A percentile compares a stretch with the other conserved stretches of the same genome.
Conservation (phyloP, 768 basidiomycete genomes). For the Russula ochroleuca region DNA sequence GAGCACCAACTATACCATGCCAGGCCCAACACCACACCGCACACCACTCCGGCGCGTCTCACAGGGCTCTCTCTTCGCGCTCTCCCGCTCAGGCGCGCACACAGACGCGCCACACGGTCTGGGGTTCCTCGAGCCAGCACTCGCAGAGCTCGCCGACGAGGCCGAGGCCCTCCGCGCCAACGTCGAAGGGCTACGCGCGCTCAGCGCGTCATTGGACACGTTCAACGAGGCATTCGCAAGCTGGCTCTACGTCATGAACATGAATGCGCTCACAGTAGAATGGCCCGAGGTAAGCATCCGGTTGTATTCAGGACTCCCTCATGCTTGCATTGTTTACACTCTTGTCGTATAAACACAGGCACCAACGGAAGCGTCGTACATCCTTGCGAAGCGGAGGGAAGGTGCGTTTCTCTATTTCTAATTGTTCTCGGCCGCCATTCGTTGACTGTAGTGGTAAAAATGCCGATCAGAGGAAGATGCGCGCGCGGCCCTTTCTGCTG, state of each 20-base stretch:
- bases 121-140: slow-evolving; percentile 77
- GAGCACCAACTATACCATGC: slow-evolving; percentile 10
- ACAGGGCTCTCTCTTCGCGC: slow-evolving; percentile 82
- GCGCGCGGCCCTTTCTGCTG: slow-evolving; percentile 50
- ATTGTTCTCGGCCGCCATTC: neutral
- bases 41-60: slow-evolving; percentile 88
- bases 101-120: slow-evolving; percentile 78
- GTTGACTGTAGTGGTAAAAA: slow-evolving; percentile 5
- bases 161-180: slow-evolving; percentile 75
- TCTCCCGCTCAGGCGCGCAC: slow-evolving; percentile 71
- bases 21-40: slow-evolving; percentile 50
- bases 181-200: slow-evolving; percentile 60
- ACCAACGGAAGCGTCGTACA: slow-evolving; percentile 37
- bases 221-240: slow-evolving; percentile 95
- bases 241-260: slow-evolving; percentile 87
- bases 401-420: slow-evolving; percentile 39
- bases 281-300: slow-evolving; percentile 68
- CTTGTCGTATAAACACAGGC: slow-evolving; percentile 29
- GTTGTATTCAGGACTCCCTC: neutral
- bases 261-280: slow-evolving; percentile 92
- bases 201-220: slow-evolving; percentile 70
- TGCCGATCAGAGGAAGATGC: slow-evolving; percentile 53
- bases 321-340: neutral
- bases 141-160: slow-evolving; percentile 87
- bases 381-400: slow-evolving; percentile 54